Percentiles rank a stretch among this genome's conserved stretches.
These are phyloP conservation scores for Annulohypoxylon stygium DNA, from an alignment of 495 filamentous ascomycete genomes.

Conservation along the genomic window DNA sequence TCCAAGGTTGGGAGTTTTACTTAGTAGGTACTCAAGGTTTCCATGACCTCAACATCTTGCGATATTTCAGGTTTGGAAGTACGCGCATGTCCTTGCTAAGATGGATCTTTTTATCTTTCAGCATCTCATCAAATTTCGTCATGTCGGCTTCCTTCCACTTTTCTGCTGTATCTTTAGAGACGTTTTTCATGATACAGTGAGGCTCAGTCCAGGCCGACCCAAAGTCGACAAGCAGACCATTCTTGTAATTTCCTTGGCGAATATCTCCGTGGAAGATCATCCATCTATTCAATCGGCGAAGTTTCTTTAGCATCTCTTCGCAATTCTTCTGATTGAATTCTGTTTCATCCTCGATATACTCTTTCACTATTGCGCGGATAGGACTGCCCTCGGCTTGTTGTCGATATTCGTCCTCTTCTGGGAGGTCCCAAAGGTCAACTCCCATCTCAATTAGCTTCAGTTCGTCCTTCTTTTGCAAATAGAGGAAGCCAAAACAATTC, in stretches of 20 bases:
- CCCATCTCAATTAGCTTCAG: not conserved
- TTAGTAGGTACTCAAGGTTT: not conserved
- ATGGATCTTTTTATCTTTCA: not conserved
- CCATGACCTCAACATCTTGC: not conserved
- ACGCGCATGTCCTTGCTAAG: not conserved
- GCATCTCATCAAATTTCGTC: not conserved
- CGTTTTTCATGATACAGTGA: conserved; percentile 3
- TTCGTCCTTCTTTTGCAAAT: not conserved
- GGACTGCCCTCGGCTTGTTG: not conserved
- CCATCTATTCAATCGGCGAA: conserved; percentile 1
- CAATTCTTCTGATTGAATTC: not conserved
- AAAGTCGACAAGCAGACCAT: not conserved
- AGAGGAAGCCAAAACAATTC: not conserved
- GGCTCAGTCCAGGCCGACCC: conserved; percentile 4
- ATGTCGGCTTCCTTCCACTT: not conserved
- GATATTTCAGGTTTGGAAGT: not conserved
- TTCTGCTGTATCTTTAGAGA: not conserved
- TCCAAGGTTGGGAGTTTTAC: not conserved
- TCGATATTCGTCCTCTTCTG: conserved; percentile 10
- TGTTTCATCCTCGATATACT: not conserved
- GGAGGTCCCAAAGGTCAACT: conserved; percentile 1
- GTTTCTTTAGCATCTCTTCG: conserved; percentile 1
- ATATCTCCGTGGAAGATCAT: not conserved
- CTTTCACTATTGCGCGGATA: conserved; percentile 3
- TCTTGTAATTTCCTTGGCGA: not conserved